phyloP scores from a whole-genome alignment of 1,284 basidiomycete species.

The Gymnopus androsaceus region DNA sequence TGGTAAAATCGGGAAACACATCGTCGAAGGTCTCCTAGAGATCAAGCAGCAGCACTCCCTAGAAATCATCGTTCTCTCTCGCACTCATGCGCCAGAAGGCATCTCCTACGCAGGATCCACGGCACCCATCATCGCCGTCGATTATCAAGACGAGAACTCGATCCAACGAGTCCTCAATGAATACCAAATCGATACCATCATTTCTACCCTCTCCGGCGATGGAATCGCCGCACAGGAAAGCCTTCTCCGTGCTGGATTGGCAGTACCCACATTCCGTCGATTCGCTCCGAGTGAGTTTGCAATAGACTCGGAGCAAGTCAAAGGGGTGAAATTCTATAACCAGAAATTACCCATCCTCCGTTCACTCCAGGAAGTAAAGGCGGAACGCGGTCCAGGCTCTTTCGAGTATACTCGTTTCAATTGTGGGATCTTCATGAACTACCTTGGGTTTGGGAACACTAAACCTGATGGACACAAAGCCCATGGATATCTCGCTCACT shows the following conservation, averaged over 20 bases:
- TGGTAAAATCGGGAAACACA: no score
- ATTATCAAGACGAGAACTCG: slow-evolving; percentile 1
- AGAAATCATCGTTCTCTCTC: slow-evolving; percentile 11
- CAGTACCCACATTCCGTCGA: slow-evolving; percentile 11
- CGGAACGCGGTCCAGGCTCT: neutral
- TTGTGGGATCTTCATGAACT: slow-evolving; percentile 13
- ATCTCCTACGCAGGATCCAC: neutral
- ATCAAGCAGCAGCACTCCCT: neutral
- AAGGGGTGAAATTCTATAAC: neutral
- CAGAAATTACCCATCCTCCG: slow-evolving; percentile 9
- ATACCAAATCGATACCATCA: slow-evolving; percentile 11
- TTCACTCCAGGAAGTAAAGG: slow-evolving; percentile 8
- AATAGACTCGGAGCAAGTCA: slow-evolving; percentile 4
- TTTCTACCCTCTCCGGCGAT: slow-evolving; percentile 2
- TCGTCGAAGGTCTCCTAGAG: slow-evolving; percentile 11
- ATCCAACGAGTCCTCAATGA: neutral
- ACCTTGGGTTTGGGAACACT: slow-evolving; percentile 9
- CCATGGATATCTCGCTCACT: neutral
- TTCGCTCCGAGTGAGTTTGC: slow-evolving; percentile 17
- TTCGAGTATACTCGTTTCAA: slow-evolving; percentile 11
- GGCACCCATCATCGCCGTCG: slow-evolving; percentile 6
- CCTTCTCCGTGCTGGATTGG: slow-evolving; percentile 10
- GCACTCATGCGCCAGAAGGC: neutral
- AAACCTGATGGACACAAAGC: slow-evolving; percentile 5
- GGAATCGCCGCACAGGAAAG: neutral